Conservation (phyloP, 495 filamentous ascomycete species). For the Neurospora sp. region DNA sequence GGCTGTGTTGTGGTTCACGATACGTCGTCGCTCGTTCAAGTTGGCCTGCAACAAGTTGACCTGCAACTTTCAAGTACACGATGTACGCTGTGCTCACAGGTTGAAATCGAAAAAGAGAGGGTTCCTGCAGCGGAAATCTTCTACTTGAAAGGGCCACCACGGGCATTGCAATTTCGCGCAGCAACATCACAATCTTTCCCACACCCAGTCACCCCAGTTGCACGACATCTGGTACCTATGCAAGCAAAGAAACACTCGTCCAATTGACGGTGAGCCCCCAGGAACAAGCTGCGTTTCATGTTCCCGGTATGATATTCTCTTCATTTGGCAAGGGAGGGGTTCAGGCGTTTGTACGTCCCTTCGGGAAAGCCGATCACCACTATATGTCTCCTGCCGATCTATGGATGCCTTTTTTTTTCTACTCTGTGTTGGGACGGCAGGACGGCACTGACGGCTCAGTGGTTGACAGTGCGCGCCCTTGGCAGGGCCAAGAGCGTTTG, state of each 20-base stretch:
- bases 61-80: background rate
- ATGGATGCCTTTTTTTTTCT: background rate
- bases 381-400: background rate
- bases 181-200: background rate
- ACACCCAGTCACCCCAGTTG: background rate
- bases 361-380: background rate
- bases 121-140: background rate
- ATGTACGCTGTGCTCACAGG: background rate
- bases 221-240: background rate
- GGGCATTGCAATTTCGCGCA: background rate
- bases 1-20: background rate
- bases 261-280: background rate
- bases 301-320: background rate
- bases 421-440: background rate
- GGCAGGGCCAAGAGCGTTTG: background rate
- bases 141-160: background rate
- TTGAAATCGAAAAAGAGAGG: background rate
- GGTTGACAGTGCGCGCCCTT: background rate
- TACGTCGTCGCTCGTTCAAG: background rate
- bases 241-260: background rate
- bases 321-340: background rate
- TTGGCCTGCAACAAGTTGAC: background rate
- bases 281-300: background rate
- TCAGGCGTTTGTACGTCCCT: background rate
- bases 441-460: background rate